Percentiles rank a stretch among this genome's conserved stretches.
phyloP scores from a whole-genome alignment of 2,329 filamentous ascomycete genomes.

The Arthrocladium fulminans region DNA sequence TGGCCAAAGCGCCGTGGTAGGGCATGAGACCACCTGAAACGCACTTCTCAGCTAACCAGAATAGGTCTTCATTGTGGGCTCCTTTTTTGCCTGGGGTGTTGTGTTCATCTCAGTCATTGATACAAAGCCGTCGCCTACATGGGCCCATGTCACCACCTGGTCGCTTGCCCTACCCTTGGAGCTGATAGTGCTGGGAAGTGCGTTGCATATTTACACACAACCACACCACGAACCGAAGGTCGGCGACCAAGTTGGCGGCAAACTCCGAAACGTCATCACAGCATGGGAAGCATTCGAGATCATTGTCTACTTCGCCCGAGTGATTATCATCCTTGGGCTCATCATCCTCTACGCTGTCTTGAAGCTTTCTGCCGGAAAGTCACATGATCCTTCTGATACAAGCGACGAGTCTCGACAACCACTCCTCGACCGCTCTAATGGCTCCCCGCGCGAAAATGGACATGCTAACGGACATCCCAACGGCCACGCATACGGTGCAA shows the following conservation, averaged over 20 bases:
- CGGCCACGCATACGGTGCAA: conserved; percentile 44
- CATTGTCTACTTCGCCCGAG: conserved; percentile 55
- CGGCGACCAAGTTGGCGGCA: conserved; percentile 39
- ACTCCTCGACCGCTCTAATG: conserved; percentile 32
- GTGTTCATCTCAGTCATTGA: conserved; percentile 81
- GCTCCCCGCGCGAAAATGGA: conserved; percentile 32
- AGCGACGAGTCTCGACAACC: conserved; percentile 34
- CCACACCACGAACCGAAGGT: conserved; percentile 56
- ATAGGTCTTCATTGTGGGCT: conserved; percentile 75
- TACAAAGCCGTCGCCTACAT: conserved; percentile 68
- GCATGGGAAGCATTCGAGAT: conserved; percentile 35
- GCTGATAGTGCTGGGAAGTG: conserved; percentile 59
- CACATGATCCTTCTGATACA: conserved; percentile 32
- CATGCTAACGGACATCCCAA: conserved; percentile 39
- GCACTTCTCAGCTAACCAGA: conserved; percentile 10
- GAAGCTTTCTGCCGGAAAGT: conserved; percentile 35
- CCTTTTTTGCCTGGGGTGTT: conserved; percentile 79
- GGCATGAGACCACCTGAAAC: conserved; percentile 26
- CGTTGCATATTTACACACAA: conserved; percentile 58
- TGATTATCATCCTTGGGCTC: conserved; percentile 57
- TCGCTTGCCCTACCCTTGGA: conserved; percentile 63
- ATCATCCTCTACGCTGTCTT: conserved; percentile 52
- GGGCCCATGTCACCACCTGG: conserved; percentile 76
- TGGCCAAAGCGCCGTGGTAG: conserved; percentile 67
- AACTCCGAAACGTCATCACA: conserved; percentile 33